Evolutionary conservation across 192 early-diverging fungal genomes (phyloP), one percentile per base, ranked within the genome.

Genomic region (Geosiphon pyriformis): DNA sequence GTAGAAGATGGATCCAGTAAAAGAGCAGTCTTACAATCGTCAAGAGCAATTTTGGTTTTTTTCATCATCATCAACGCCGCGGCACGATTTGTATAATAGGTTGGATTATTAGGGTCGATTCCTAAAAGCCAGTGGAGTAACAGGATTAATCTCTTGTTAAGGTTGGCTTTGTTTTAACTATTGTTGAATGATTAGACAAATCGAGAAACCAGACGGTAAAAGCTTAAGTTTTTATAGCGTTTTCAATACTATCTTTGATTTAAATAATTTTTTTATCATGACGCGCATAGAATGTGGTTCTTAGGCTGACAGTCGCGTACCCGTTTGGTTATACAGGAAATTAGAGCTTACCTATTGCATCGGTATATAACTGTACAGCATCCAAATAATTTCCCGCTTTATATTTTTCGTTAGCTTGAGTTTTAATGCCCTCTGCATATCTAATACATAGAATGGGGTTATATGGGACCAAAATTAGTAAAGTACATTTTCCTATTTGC

Each of bases 1-100:
- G 76, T 63, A 55, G 82, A 83, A 27, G 66, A 51, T 20, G 80
- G 74, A 69, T 93, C 91, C 22, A 87, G 65, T 7, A 71, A 70
- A 32, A 87, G 69, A 1, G 89, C 77, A 4, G 65, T 73, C 32
- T 75, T 70, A 75, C 87, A 89, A 73, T 94, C 92, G 17, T 70
- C 68, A 17, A 85, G 60, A 7, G 87, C 86, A 12, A 84, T 78
- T 42, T 69, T 74, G 61, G 81, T 88, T 31, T 80, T 78, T 30
- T 79, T 77, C 35, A 84, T 59, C 85, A 91, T 90, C 64, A 86
- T 83, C 22, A 83, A 76, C 15, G 92, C 91, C 10, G 92, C 92
- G 10, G 89, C 84, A n/a, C 92, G 79, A 74, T 94, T 94, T 56
- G 73, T 75, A 62, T 88, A 89, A 61, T 86, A 89, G 3, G 84